Percentiles rank a stretch among this genome's conserved stretches.
These are phyloP conservation scores for Cicer bijugum DNA, from an alignment of 306 rosid genomes.

Conservation along the genomic window DNA sequence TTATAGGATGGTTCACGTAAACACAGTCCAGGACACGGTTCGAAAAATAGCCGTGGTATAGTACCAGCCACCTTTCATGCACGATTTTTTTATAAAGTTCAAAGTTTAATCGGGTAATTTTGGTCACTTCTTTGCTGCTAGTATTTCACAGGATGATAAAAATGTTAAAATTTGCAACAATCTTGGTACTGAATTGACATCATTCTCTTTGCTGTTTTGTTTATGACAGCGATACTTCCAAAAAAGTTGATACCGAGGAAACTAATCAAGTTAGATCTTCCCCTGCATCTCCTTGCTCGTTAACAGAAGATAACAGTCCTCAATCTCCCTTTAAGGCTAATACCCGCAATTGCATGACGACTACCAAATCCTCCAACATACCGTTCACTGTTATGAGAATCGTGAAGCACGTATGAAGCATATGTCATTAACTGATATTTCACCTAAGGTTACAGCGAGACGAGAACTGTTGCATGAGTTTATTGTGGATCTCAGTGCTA, in stretches of 20 bases:
- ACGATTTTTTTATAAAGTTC: conserved; percentile 42
- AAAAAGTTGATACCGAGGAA: conserved; percentile 47
- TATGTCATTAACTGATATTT: conserved; percentile 39
- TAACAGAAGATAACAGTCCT: conserved; percentile 43
- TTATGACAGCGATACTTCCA: conserved; percentile 55
- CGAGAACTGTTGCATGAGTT: conserved; percentile 20
- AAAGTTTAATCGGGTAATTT: conserved; percentile 55
- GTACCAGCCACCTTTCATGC: conserved; percentile 48
- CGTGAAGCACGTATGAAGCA: conserved; percentile 53
- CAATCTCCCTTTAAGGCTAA: conserved; percentile 47
- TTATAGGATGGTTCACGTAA: conserved; percentile 58
- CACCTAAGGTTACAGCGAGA: conserved; percentile 8
- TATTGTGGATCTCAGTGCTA: conserved; percentile 18
- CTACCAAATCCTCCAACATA: conserved; percentile 49
- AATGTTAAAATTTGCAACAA: conserved; percentile 22
- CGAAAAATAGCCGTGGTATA: conserved; percentile 41
- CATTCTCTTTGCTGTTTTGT: conserved; percentile 37
- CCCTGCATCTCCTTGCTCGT: conserved; percentile 38
- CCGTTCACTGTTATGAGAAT: conserved; percentile 46
- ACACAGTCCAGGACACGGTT: conserved; percentile 47
- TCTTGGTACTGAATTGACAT: conserved; percentile 8
- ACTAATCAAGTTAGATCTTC: conserved; percentile 43
- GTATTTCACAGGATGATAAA: conserved; percentile 14
- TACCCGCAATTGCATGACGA: conserved; percentile 45
- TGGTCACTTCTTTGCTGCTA: conserved; percentile 4